phyloP scores from a whole-genome alignment of 352 stramenopile genomes.

The Saprolegnia diclina region DNA sequence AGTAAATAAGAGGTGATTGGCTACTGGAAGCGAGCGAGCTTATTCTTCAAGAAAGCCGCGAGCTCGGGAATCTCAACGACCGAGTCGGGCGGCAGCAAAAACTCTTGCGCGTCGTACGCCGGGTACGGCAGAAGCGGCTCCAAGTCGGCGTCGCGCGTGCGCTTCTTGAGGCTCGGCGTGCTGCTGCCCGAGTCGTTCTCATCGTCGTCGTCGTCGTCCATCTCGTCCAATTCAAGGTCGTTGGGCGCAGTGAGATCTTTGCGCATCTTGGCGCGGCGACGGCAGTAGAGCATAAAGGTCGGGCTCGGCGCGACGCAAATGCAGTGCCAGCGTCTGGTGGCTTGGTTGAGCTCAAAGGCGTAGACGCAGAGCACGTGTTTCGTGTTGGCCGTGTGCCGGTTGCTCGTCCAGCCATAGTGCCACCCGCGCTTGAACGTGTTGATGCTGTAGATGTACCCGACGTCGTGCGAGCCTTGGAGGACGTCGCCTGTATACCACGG shows the following conservation, averaged over 20 bases:
- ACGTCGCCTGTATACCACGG: conserved; percentile 22
- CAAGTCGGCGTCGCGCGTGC: not conserved
- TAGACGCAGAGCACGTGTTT: conserved; percentile 29
- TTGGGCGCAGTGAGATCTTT: not conserved
- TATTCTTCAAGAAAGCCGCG: conserved; percentile 4
- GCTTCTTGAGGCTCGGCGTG: not conserved
- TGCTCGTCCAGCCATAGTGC: conserved; percentile 32
- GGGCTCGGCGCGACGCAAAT: conserved; percentile 16
- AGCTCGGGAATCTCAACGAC: conserved; percentile 23
- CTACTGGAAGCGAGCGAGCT: not conserved
- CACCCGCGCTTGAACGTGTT: conserved; percentile 29
- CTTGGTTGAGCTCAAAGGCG: conserved; percentile 21
- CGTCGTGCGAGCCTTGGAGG: conserved; percentile 22
- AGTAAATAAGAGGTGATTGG: not conserved
- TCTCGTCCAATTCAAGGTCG: conserved; percentile 1
- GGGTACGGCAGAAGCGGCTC: not conserved
- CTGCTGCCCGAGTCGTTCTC: conserved; percentile 4
- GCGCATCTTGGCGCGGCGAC: conserved; percentile 11
- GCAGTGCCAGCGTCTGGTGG: conserved; percentile 6
- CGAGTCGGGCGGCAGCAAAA: conserved; percentile 13
- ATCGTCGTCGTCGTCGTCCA: conserved; percentile 14
- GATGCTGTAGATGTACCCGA: conserved; percentile 25
- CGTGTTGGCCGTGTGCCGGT: conserved; percentile 31
- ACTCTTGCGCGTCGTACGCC: not conserved
- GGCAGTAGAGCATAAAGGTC: conserved; percentile 20